These are phyloP conservation scores for Alternaria rosae DNA, from an alignment of 2,329 filamentous ascomycete species.

Conservation along the genomic window DNA sequence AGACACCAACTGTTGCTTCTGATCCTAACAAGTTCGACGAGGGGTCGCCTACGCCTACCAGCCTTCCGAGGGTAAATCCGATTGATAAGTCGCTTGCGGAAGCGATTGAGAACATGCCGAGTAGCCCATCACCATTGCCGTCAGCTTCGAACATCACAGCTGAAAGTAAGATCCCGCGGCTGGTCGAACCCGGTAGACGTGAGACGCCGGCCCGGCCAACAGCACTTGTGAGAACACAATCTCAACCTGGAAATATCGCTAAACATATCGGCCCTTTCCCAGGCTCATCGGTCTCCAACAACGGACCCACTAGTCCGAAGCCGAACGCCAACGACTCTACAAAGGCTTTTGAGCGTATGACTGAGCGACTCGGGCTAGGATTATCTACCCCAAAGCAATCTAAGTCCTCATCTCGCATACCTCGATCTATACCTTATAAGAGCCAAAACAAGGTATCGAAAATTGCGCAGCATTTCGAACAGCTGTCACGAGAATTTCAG, in stretches of 20 bases:
- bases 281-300: conserved; percentile 26
- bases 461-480: conserved; percentile 95
- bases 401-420: conserved; percentile 74
- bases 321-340: conserved; percentile 44
- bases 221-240: conserved; percentile 44
- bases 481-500: conserved; percentile 94
- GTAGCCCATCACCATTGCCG: conserved; percentile 30
- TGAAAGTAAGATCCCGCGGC: conserved; percentile 51
- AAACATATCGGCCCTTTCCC: conserved; percentile 30
- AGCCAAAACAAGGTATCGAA: conserved; percentile 79
- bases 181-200: conserved; percentile 45
- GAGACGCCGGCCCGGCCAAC: conserved; percentile 39
- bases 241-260: conserved; percentile 43
- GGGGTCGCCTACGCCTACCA: conserved; percentile 42
- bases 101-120: conserved; percentile 46
- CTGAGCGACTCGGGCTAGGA: conserved; percentile 72
- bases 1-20: conserved; percentile 37
- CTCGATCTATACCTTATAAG: conserved; percentile 76
- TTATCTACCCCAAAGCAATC: conserved; percentile 64
- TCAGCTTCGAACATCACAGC: conserved; percentile 23
- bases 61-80: conserved; percentile 41
- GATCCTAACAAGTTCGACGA: conserved; percentile 27
- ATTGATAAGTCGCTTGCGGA: conserved; percentile 44
- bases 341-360: conserved; percentile 70
- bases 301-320: conserved; percentile 31